A percentile compares a stretch with the other conserved stretches of the same genome.
Evolutionary conservation across 441 rosid species (phyloP).

Genomic region (Raphanus hybrid): DNA sequence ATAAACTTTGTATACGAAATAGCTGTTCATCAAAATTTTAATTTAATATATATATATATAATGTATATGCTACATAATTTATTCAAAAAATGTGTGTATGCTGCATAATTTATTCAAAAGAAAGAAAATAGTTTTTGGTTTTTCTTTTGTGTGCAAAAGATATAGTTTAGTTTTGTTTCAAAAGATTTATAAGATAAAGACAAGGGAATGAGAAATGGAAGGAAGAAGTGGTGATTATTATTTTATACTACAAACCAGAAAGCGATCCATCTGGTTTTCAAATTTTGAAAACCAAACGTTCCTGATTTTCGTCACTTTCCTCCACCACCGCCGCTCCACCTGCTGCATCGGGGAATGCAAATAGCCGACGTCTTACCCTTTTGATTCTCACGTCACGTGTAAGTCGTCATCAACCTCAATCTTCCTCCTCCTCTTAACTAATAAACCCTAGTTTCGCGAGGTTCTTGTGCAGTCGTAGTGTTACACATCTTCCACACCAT

Average conservation of each 20-base stretch:
- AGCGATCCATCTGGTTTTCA: conserved; percentile 17
- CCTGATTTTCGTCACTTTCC: conserved; percentile 39
- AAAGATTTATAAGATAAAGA: too few relatives aligned
- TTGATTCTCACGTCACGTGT: neutral
- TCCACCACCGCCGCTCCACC: conserved; percentile 28
- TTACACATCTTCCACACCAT: conserved; percentile 2
- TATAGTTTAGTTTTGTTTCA: too few relatives aligned
- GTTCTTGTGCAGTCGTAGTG: conserved; percentile 23
- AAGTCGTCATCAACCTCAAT: neutral
- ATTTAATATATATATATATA: too few relatives aligned
- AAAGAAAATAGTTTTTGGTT: too few relatives aligned
- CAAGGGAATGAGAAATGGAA: neutral
- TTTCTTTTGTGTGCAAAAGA: too few relatives aligned
- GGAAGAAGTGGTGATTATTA: neutral
- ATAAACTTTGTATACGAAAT: too few relatives aligned
- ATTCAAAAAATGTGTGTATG: too few relatives aligned
- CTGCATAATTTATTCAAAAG: too few relatives aligned
- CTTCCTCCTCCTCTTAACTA: neutral
- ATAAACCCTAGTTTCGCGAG: conserved; percentile 39
- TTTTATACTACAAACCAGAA: neutral
- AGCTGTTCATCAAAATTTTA: too few relatives aligned
- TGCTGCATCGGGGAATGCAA: conserved; percentile 36
- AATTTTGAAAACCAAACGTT: conserved; percentile 45
- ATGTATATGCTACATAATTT: too few relatives aligned
- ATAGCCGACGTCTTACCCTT: neutral